phyloP scores from a whole-genome alignment of 2,329 filamentous ascomycete species.

The Pseudogymnoascus sp. region DNA sequence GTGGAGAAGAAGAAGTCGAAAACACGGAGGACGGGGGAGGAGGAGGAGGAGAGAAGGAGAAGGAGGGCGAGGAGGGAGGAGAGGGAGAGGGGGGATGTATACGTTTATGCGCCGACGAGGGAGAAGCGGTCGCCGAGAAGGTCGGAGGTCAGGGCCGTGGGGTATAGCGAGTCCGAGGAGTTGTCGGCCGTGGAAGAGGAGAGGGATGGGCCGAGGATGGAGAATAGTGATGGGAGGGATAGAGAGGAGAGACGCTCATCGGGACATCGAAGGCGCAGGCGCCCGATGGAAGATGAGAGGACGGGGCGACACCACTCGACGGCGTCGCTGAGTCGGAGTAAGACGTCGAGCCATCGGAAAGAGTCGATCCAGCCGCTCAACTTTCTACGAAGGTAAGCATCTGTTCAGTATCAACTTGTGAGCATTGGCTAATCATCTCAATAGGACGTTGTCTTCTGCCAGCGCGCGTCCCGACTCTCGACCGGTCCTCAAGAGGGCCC shows the following conservation, averaged over 20 bases:
- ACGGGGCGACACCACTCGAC: background rate
- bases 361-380: background rate
- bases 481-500: background rate
- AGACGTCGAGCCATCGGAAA: background rate
- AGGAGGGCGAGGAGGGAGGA: background rate
- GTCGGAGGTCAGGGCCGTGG: background rate
- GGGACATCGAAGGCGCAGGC: background rate
- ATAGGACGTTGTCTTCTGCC: background rate
- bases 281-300: background rate
- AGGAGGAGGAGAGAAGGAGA: background rate
- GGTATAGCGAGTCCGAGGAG: background rate
- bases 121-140: background rate
- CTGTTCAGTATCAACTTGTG: background rate
- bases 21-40: background rate
- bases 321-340: background rate
- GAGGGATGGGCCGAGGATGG: background rate
- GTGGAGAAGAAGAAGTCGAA: background rate
- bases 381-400: background rate
- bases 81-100: background rate
- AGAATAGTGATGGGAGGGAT: background rate
- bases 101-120: background rate
- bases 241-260: background rate
- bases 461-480: background rate
- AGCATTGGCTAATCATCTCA: background rate
- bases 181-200: background rate